A percentile compares a stretch with the other conserved stretches of the same genome.
phyloP scores from a whole-genome alignment of 805 yeast species.

The Lachancea quebecensis region DNA sequence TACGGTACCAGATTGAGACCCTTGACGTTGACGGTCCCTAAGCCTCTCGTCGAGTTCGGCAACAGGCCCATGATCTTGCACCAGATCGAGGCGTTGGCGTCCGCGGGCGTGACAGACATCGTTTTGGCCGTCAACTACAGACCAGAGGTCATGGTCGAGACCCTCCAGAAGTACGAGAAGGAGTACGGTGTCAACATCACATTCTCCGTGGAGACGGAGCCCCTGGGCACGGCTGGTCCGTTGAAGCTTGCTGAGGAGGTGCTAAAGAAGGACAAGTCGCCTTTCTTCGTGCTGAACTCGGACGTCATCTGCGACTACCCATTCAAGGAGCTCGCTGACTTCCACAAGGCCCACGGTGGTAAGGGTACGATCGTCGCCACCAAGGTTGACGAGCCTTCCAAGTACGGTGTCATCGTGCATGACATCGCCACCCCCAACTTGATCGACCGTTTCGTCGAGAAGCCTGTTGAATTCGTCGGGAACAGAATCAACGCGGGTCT shows the following conservation, averaged over 20 bases:
- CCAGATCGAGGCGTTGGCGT: constrained; percentile 96
- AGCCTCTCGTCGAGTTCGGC: constrained; percentile 96
- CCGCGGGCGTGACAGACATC: constrained; percentile 97
- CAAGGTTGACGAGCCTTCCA: constrained; percentile 98
- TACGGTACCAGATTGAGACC: constrained; percentile 99
- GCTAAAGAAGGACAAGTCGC: constrained; percentile 88
- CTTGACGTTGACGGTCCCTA: constrained; percentile 87
- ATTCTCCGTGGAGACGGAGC: constrained; percentile 98
- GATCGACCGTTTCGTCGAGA: constrained; percentile 98
- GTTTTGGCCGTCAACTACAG: constrained; percentile 98
- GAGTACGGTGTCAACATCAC: constrained; percentile 93
- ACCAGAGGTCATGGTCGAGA: constrained; percentile 97
- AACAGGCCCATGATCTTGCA: constrained; percentile 99
- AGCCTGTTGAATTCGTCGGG: constrained; percentile 99
- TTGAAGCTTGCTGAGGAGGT: constrained; percentile 92
- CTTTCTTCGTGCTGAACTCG: constrained; percentile 95
- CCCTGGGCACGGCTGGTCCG: constrained; percentile 99
- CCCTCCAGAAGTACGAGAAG: constrained; percentile 88
- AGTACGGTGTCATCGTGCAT: constrained; percentile 98
- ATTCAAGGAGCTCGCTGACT: constrained; percentile 80
- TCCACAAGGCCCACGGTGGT: constrained; percentile 95
- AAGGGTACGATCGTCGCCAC: constrained; percentile 98
- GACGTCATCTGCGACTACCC: constrained; percentile 99
- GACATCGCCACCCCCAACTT: constrained; percentile 91
- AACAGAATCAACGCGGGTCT: constrained; percentile 99